Conservation (phyloP, 331 rosid genomes). For the Arachis monticola region DNA sequence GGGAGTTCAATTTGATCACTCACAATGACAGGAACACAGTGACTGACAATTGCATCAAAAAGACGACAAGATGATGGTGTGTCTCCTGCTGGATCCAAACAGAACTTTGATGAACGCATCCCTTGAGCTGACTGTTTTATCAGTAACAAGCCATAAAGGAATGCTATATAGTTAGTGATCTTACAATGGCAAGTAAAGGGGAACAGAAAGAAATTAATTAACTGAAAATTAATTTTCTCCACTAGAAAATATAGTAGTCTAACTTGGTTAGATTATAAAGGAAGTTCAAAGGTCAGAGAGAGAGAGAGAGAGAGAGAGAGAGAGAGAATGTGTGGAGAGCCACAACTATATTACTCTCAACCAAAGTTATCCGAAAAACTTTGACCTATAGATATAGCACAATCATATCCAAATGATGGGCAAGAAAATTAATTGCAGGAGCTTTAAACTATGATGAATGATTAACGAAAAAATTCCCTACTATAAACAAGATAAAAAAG, state of each 20-base stretch:
- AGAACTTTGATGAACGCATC: slow-evolving; percentile 87
- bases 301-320: too few species aligned
- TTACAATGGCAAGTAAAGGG: slow-evolving; percentile 22
- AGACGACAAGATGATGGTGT: slow-evolving; percentile 96
- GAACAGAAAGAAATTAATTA: slow-evolving; percentile 1
- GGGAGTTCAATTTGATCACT: slow-evolving; percentile 96
- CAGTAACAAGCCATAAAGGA: slow-evolving; percentile 37
- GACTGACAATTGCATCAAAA: slow-evolving; percentile 92
- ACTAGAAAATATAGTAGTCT: slow-evolving; percentile 18
- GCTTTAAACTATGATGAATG: slow-evolving; percentile 18
- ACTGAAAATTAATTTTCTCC: slow-evolving; percentile 16
- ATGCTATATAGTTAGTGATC: slow-evolving; percentile 29
- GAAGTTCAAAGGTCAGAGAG: slow-evolving; percentile 16
- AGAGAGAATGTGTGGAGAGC: too few species aligned
- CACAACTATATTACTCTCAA: too few species aligned
- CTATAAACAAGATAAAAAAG: background rate
- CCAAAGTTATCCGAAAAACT: background rate
- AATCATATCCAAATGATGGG: slow-evolving; percentile 2
- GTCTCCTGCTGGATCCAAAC: slow-evolving; percentile 95
- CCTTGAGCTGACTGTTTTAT: slow-evolving; percentile 72
- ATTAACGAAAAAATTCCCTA: slow-evolving; percentile 13
- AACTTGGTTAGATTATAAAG: background rate
- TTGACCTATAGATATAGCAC: background rate
- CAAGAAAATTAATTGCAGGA: slow-evolving; percentile 26
- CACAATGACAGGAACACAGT: slow-evolving; percentile 88